phyloP scores from a whole-genome alignment of 2,329 filamentous ascomycete species.

The Pezicula carpinea region DNA sequence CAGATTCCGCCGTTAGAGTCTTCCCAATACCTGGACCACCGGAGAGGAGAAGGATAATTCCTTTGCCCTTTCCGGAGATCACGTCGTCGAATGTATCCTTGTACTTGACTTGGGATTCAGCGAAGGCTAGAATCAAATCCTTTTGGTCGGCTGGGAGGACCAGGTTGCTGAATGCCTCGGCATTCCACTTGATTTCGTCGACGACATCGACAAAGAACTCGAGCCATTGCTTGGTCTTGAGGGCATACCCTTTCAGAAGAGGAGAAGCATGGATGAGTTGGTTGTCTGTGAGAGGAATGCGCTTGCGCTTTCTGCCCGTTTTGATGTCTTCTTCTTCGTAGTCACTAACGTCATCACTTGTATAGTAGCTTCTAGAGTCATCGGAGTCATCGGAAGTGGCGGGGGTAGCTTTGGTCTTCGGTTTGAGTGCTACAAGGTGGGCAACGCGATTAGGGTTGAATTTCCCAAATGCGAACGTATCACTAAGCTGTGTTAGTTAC shows the following conservation, averaged over 20 bases:
- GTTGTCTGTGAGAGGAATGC: constrained; percentile 30
- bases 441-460: constrained; percentile 23
- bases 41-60: constrained; percentile 44
- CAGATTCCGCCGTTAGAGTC: constrained; percentile 31
- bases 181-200: constrained; percentile 42
- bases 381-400: neutral
- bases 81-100: constrained; percentile 43
- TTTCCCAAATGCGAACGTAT: constrained; percentile 14
- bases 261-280: constrained; percentile 37
- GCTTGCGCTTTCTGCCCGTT: constrained; percentile 18
- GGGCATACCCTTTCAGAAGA: constrained; percentile 42
- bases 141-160: constrained; percentile 46
- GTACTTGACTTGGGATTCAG: constrained; percentile 41
- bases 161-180: constrained; percentile 42
- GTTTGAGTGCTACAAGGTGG: constrained; percentile 10
- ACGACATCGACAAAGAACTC: constrained; percentile 45
- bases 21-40: constrained; percentile 47
- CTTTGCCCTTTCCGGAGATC: constrained; percentile 47
- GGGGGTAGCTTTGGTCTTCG: constrained; percentile 8
- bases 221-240: constrained; percentile 44
- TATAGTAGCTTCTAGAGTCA: neutral
- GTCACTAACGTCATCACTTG: neutral
- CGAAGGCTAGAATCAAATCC: constrained; percentile 46
- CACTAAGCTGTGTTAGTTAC: constrained; percentile 1
- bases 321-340: constrained; percentile 2